Evolutionary conservation across 1,139 yeast species (phyloP).

Genomic region (Suhomyces yuchorum): DNA sequence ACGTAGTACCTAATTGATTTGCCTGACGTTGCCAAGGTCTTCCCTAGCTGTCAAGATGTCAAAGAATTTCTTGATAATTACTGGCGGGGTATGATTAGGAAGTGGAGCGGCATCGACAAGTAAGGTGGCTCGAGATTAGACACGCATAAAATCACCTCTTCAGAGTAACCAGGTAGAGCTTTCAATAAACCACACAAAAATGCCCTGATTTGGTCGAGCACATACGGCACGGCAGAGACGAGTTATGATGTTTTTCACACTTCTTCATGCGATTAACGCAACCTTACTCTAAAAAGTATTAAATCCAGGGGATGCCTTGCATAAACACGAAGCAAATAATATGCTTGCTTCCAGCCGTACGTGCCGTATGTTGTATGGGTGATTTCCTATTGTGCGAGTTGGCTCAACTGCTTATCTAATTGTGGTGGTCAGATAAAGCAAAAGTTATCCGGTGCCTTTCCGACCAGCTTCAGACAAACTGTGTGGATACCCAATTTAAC

Average conservation of each 20-base stretch:
- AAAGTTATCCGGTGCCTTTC: neutral
- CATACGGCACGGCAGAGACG: neutral
- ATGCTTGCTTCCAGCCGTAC: neutral
- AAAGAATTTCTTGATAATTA: no score
- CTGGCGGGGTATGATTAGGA: no score
- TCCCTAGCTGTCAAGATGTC: neutral
- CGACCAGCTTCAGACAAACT: neutral
- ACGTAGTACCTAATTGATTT: neutral
- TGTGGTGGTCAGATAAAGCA: neutral
- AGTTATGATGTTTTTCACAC: neutral
- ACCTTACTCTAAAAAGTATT: neutral
- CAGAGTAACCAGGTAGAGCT: no score
- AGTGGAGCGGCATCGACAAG: no score
- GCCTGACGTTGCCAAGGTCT: neutral
- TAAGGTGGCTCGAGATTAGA: no score
- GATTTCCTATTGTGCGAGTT: neutral
- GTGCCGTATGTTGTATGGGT: neutral
- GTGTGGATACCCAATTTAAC: no score
- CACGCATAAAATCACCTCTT: no score
- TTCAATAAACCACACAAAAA: no score
- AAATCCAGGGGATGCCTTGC: neutral
- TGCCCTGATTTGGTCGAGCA: no score
- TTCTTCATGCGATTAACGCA: neutral
- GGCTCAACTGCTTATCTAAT: neutral
- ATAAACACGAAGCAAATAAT: neutral